Evolutionary conservation across 306 rosid genomes (phyloP).

Genomic region (Pueraria montana): DNA sequence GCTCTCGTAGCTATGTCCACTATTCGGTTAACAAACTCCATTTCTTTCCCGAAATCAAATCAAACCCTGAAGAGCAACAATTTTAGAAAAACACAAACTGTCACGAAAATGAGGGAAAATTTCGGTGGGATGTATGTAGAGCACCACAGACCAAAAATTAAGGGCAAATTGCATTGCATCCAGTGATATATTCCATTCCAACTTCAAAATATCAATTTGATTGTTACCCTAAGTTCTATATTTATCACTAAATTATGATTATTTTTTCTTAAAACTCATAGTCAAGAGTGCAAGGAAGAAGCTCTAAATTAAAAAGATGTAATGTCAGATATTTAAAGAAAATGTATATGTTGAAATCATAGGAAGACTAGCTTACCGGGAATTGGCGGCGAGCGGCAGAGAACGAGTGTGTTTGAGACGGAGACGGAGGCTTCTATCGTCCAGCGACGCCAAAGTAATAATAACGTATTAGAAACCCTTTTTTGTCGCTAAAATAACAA

Average conservation of each 20-base stretch:
- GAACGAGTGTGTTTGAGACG: too few relatives aligned
- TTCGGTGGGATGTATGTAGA: not conserved
- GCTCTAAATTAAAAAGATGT: not conserved
- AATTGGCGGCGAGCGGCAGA: too few relatives aligned
- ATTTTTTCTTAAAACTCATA: not conserved
- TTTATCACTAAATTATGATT: not conserved
- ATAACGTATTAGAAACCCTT: too few relatives aligned
- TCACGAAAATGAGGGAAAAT: not conserved
- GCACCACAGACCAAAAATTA: not conserved
- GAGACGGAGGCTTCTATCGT: too few relatives aligned
- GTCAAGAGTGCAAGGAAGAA: not conserved
- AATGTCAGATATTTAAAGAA: too few relatives aligned
- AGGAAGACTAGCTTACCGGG: too few relatives aligned
- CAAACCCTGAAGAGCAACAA: constrained; percentile 29
- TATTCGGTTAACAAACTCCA: constrained; percentile 70
- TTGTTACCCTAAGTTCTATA: constrained; percentile 19
- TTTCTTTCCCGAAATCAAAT: constrained; percentile 43
- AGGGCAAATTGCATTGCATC: too few relatives aligned
- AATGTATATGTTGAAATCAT: too few relatives aligned
- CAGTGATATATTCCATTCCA: too few relatives aligned
- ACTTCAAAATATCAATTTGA: not conserved
- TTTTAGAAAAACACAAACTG: too few relatives aligned
- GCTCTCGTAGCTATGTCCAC: constrained; percentile 55
- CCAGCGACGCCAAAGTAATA: too few relatives aligned
- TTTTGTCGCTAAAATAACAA: too few relatives aligned